phyloP scores from a whole-genome alignment of 176 grass and related monocot species.

The Bothriochloa decipiens region DNA sequence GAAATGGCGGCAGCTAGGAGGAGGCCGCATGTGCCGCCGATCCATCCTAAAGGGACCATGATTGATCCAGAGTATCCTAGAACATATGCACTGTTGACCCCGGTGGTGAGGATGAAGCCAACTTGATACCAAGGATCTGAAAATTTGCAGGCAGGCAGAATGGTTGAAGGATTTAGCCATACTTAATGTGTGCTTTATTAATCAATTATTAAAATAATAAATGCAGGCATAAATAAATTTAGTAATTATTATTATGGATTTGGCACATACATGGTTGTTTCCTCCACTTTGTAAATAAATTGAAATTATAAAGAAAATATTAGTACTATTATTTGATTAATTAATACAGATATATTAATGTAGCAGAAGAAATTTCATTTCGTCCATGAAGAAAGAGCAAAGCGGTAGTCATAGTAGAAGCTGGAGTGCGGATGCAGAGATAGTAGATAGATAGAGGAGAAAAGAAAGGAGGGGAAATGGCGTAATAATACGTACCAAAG shows the following conservation, averaged over 20 bases:
- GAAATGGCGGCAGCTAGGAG: conserved; percentile 87
- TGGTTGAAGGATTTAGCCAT: conserved; percentile 13
- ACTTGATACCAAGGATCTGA: conserved; percentile 99
- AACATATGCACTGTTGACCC: conserved; percentile 94
- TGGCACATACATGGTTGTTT: not conserved
- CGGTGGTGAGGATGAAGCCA: conserved; percentile 88
- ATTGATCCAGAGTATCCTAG: conserved; percentile 90
- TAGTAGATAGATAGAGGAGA: not conserved
- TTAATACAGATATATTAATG: not conserved
- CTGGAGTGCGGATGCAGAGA: not conserved
- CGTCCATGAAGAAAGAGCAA: not conserved
- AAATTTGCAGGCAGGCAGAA: conserved; percentile 11
- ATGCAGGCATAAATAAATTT: not conserved
- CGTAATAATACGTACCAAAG: conserved; percentile 36
- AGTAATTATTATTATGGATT: not conserved
- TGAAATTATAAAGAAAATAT: not conserved
- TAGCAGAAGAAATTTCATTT: not conserved
- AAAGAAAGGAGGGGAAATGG: not conserved
- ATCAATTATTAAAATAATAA: not conserved
- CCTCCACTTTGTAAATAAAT: not conserved
- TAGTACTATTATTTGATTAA: not conserved
- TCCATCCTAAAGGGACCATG: conserved; percentile 91
- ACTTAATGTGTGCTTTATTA: not conserved
- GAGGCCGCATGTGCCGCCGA: conserved; percentile 65
- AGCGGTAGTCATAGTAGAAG: not conserved